Evolutionary conservation across 331 rosid genomes (phyloP), one percentile per base, ranked within the genome.

Genomic region (Acacia pycnantha): DNA sequence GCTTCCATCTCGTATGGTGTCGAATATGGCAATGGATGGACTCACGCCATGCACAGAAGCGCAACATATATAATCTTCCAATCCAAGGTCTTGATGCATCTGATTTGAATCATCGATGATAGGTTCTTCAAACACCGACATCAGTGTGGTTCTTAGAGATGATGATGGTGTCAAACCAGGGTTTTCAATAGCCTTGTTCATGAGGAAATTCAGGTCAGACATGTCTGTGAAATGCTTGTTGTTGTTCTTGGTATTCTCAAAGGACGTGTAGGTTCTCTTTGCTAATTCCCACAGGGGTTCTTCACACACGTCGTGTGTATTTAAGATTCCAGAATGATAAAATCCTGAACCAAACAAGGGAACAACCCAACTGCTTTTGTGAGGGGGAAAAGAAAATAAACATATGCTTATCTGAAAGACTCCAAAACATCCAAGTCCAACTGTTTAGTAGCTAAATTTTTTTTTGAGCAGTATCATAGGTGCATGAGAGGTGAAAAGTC

Each of bases 221-320:
- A 95, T 95, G 84, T 95, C 99, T 16, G 97, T n/a, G 87, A 93
- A 92, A 83, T 95, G 97, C 90, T 93, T 95, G 90, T 95, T 93
- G 86, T 43, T 64, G 66, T 86, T 85, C 91, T 86, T 81, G 50
- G 97, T 89, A 62, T 86, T 85, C 43, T 82, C 86, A 51, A 85
- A 88, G 82, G 98, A 46, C 11, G 61, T 13, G 88, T 88, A 88
- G 89, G 88, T 82, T 90, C 92, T 92, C 66, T 87, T 81, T 47
- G 97, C 97, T 83, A 92, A 81, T 26, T 91, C 97, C 99, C 99
- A 95, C 4, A 93, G 70, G 16, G 84, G 73, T 59, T 88, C 97
- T 58, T 72, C 89, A 22, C 92, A 83, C 43, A 93, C 85, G 77
- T 95, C 98, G 77, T 95, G 98, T 14, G 99, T 81, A 77, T 95